These are phyloP conservation scores for Orbilia ellipsospora DNA, from an alignment of 2,329 filamentous ascomycete genomes.

Conservation along the genomic window DNA sequence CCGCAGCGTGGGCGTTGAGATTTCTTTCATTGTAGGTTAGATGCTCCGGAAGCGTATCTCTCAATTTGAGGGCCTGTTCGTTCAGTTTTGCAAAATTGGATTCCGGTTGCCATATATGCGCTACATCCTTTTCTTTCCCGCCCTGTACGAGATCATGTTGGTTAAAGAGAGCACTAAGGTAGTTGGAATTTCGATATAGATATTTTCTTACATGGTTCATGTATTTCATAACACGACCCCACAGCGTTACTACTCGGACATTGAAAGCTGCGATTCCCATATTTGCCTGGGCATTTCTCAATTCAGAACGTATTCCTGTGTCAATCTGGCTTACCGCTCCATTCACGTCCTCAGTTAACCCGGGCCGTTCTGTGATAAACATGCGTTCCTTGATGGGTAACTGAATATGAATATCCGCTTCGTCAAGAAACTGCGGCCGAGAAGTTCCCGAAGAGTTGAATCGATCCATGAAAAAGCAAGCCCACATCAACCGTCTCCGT, in stretches of 20 bases:
- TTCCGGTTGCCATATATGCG: constrained; percentile 83
- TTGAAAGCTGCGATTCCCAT: constrained; percentile 96
- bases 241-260: constrained; percentile 83
- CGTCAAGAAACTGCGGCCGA: constrained; percentile 87
- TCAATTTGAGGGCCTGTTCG: constrained; percentile 77
- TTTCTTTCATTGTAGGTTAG: constrained; percentile 85
- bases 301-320: constrained; percentile 67
- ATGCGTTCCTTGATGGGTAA: constrained; percentile 89
- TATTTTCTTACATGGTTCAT: constrained; percentile 72
- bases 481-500: constrained; percentile 94
- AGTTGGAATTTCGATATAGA: not conserved
- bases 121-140: constrained; percentile 79
- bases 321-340: constrained; percentile 75
- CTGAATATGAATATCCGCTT: constrained; percentile 88
- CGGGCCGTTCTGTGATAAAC: constrained; percentile 91
- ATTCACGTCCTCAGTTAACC: constrained; percentile 82
- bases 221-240: constrained; percentile 90
- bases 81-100: constrained; percentile 79
- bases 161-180: constrained; percentile 3
- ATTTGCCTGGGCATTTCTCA: constrained; percentile 75
- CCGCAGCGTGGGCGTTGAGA: constrained; percentile 82
- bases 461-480: constrained; percentile 95
- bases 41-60: constrained; percentile 73
- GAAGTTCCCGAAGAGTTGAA: constrained; percentile 97
- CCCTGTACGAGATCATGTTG: constrained; percentile 64